Conservation (phyloP, 495 filamentous ascomycete genomes). For the Tuber melanosporum region DNA sequence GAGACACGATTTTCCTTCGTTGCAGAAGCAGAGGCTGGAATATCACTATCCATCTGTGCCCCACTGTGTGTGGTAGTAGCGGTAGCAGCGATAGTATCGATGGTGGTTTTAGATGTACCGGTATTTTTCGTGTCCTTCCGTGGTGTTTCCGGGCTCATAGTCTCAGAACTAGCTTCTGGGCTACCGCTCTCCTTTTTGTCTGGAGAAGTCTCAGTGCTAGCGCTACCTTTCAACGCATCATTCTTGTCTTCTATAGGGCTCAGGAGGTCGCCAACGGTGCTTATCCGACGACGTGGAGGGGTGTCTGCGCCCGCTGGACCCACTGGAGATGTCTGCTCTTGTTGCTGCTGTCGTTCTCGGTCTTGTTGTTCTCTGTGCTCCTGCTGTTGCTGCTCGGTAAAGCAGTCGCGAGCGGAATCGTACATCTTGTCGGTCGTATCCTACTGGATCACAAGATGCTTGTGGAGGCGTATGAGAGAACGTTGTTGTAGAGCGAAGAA, state of each 20-base stretch:
- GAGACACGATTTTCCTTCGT: not conserved
- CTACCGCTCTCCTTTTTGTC: conserved; percentile 11
- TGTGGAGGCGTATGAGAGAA: not conserved
- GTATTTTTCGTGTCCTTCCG: not conserved
- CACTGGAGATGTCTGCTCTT: conserved; percentile 2
- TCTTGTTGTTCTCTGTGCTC: conserved; percentile 15
- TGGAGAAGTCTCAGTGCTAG: not conserved
- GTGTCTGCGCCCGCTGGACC: conserved; percentile 18
- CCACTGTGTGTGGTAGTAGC: not conserved
- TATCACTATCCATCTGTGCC: not conserved
- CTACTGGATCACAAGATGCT: not conserved
- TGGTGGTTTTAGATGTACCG: conserved; percentile 5
- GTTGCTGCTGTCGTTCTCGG: conserved; percentile 20
- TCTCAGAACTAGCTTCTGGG: conserved; percentile 24
- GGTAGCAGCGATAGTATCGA: not conserved
- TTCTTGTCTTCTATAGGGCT: conserved; percentile 22
- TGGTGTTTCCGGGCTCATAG: conserved; percentile 27
- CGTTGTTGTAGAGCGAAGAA: not conserved
- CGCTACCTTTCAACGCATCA: conserved; percentile 11
- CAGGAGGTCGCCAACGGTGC: conserved; percentile 31
- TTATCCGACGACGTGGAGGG: conserved; percentile 29
- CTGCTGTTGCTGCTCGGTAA: conserved; percentile 34
- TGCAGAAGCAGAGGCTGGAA: not conserved
- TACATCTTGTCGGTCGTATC: conserved; percentile 19
- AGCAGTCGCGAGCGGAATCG: conserved; percentile 34